phyloP scores from a whole-genome alignment of 257 asterid genomes.

The Rehmannia glutinosa region DNA sequence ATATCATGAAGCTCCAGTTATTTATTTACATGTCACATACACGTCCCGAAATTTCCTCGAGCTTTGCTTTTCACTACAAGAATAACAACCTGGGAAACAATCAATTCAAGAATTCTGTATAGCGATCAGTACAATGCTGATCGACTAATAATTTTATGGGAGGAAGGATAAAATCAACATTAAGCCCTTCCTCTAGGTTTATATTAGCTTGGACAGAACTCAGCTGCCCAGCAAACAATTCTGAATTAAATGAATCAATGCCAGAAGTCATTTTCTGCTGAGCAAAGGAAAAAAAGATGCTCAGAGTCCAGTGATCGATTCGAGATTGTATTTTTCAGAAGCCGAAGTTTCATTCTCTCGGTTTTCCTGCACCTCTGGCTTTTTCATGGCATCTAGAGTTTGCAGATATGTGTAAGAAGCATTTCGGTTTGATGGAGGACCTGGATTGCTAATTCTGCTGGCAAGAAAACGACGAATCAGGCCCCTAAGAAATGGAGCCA shows the following conservation, averaged over 20 bases:
- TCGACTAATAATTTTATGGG: not conserved
- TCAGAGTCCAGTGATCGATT: conserved; percentile 97
- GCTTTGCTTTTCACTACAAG: conserved; percentile 2
- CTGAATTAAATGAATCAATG: conserved; percentile 21
- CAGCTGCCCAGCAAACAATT: conserved; percentile 15
- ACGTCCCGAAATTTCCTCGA: not conserved
- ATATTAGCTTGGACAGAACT: conserved; percentile 13
- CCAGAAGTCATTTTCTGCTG: conserved; percentile 14
- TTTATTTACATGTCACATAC: conserved; percentile 9
- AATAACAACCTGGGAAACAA: conserved; percentile 12
- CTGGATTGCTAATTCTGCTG: conserved; percentile 89
- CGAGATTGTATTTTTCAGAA: conserved; percentile 79
- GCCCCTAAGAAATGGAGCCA: conserved; percentile 95
- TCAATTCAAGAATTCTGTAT: conserved; percentile 5
- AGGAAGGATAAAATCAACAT: not conserved
- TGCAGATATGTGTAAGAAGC: conserved; percentile 80
- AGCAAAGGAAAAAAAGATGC: conserved; percentile 39
- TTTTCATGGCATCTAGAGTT: conserved; percentile 70
- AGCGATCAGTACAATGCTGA: not conserved
- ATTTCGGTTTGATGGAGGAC: conserved; percentile 54
- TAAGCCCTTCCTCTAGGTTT: conserved; percentile 14
- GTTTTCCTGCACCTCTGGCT: conserved; percentile 50
- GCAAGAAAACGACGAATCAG: conserved; percentile 95
- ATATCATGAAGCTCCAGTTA: not conserved
- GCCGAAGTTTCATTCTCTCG: conserved; percentile 49